Conservation (phyloP, 805 yeast genomes). For the Ogataea nakhonphanomensis region DNA sequence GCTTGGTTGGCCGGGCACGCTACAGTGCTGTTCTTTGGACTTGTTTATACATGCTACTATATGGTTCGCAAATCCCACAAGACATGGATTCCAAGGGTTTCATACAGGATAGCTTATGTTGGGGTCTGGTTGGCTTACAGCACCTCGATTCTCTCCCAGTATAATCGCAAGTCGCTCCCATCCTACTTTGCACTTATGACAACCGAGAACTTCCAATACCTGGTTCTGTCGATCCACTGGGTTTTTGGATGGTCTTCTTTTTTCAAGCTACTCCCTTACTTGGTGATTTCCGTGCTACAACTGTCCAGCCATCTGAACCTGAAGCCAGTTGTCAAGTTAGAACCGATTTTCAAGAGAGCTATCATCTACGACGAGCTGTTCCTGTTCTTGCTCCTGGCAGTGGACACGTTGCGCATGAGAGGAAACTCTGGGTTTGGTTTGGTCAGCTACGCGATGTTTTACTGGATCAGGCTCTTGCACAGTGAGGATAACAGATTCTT, state of each 20-base stretch:
- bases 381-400: constrained; percentile 47
- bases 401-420: constrained; percentile 61
- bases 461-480: constrained; percentile 69
- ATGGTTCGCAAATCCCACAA: constrained; percentile 34
- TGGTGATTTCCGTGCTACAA: constrained; percentile 56
- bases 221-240: constrained; percentile 57
- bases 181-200: constrained; percentile 61
- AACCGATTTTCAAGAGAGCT: constrained; percentile 39
- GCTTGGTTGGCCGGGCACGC: constrained; percentile 59
- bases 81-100: constrained; percentile 44
- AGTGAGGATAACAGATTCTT: constrained; percentile 44
- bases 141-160: constrained; percentile 54
- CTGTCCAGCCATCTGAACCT: constrained; percentile 41
- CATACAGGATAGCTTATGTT: constrained; percentile 52
- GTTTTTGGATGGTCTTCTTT: constrained; percentile 58
- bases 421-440: constrained; percentile 70
- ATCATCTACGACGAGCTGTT: constrained; percentile 61
- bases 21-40: constrained; percentile 43
- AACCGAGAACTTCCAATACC: constrained; percentile 72
- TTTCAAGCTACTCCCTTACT: constrained; percentile 62
- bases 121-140: constrained; percentile 55
- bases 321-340: constrained; percentile 37
- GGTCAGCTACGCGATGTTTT: constrained; percentile 52
- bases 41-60: constrained; percentile 33
- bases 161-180: constrained; percentile 56